Evolutionary conservation across 257 asterid species (phyloP), one percentile per base, ranked within the genome.

Genomic region (Cruciata laevipes): DNA sequence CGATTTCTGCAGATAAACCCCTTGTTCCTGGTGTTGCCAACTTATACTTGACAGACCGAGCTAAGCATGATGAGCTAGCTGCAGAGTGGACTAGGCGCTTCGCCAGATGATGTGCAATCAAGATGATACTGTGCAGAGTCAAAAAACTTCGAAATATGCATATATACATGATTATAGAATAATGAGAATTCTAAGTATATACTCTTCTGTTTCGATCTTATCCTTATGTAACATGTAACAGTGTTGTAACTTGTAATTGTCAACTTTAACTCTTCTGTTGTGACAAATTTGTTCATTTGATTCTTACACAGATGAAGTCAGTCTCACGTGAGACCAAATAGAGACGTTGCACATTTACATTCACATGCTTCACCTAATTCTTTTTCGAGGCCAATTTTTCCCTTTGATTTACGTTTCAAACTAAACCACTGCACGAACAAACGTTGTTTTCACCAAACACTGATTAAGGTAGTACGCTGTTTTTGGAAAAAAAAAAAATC

Each of bases 1-100:
- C 49, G 69, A n/a, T 66, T 65, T 7, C 17, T 47, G 69, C 60
- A 89, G 97, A 88, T 75, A 88, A 90, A 59, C 88, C 99, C n/a
- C 89, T 83, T 53, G 89, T 88, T 76, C 93, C 89, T 7, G 91
- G 90, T 58, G 80, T 90, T 38, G 95, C 92, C 3, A 89, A 77
- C 70, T 68, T 88, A 65, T 90, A 88, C 85, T 78, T 88, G 79
- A 81, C 80, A 5, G 95, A 93, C 76, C 83, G 84, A 75, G 86
- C 63, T 16, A 90, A 83, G 75, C 99, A 93, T 25, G 96, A 93
- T 40, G 85, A 85, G 67, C 35, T 85, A 44, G 99, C 99, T 61
- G 81, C 87, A 11, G 88, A 93, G 77, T 90, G 99, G 97, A 90
- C 95, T 23, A 77, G 65, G 69, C 81, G 97, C 23, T 88, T 93